Evolutionary conservation across 2,329 filamentous ascomycete species (phyloP).

Genomic region (Pseudopithomyces chartarum): DNA sequence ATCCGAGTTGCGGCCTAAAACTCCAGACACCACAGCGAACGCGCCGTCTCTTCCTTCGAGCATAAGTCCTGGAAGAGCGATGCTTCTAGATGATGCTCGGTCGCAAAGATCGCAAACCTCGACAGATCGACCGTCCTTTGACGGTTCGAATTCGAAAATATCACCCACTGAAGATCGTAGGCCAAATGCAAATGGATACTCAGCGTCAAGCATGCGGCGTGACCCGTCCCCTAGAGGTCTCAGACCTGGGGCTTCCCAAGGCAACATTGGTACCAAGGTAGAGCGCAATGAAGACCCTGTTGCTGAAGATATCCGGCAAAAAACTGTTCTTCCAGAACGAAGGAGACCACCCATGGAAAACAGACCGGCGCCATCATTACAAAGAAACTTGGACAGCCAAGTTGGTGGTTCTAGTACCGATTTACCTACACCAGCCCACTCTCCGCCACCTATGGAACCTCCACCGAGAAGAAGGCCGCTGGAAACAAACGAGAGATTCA

Average conservation of each 20-base stretch:
- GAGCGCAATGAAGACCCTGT: constrained; percentile 34
- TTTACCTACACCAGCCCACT: constrained; percentile 27
- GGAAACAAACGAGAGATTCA: constrained; percentile 11
- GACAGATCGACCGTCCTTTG: constrained; percentile 30
- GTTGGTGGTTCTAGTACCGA: constrained; percentile 23
- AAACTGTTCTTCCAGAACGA: constrained; percentile 58
- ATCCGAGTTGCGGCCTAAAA: constrained; percentile 44
- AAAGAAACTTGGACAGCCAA: constrained; percentile 31
- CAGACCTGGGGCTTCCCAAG: constrained; percentile 42
- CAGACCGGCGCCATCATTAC: constrained; percentile 32
- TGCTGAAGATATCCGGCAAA: constrained; percentile 26
- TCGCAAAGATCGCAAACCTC: constrained; percentile 37
- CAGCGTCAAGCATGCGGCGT: constrained; percentile 24
- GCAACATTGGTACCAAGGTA: constrained; percentile 38
- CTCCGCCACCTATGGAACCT: constrained; percentile 17
- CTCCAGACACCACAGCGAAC: constrained; percentile 33
- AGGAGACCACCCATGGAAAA: constrained; percentile 70
- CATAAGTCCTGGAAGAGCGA: constrained; percentile 33
- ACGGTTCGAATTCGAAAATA: constrained; percentile 24
- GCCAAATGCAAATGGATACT: constrained; percentile 37
- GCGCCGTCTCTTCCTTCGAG: constrained; percentile 22
- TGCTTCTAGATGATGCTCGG: constrained; percentile 34
- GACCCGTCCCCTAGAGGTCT: constrained; percentile 42
- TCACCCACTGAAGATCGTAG: constrained; percentile 33
- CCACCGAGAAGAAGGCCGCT: constrained; percentile 19